Evolutionary conservation across 257 asterid species (phyloP), one percentile per base, ranked within the genome.

Genomic region (Catharanthus roseus): DNA sequence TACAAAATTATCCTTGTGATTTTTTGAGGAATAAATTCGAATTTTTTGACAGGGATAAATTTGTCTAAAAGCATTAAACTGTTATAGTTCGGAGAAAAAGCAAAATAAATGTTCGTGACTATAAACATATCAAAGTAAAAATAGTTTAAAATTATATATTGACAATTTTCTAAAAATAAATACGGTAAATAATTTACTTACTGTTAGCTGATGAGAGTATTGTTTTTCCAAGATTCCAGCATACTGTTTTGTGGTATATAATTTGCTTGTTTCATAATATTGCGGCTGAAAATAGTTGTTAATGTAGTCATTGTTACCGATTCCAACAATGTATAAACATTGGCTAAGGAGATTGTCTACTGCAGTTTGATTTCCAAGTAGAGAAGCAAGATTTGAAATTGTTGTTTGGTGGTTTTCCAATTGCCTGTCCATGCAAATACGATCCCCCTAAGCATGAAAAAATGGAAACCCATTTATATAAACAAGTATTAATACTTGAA

Each of bases 281-380:
- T 71, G 74, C 1, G 95, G 95, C 84, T 81, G 50, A 71, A 83
- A 86, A 41, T 86, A 89, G 79, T 89, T 84, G 77, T 86, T 80
- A 19, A 89, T 79, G 68, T 87, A 89, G 75, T 89, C 95, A 41
- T 89, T 89, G 78, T 82, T 86, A 15, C 95, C 92, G 3, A 82
- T 16, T 33, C 69, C 74, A 2, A 89, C 39, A 6, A 74, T 71
- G 54, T 85, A 89, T 21, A 89, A 68, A 80, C 96, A 89, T 72
- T 87, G 81, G 74, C 77, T 77, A 3, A 89, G 76, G 64, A 83
- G 60, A 38, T 62, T 62, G 0, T 75, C 74, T 28, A 86, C 82
- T 13, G 81, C 19, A 3, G 44, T 42, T 61, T 65, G 47, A 63
- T 72, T 77, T 18, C 89, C 87, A 4, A 85, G 70, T 28, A 81